Conservation (phyloP, 768 basidiomycete species). For the Lactarius trivialis region DNA sequence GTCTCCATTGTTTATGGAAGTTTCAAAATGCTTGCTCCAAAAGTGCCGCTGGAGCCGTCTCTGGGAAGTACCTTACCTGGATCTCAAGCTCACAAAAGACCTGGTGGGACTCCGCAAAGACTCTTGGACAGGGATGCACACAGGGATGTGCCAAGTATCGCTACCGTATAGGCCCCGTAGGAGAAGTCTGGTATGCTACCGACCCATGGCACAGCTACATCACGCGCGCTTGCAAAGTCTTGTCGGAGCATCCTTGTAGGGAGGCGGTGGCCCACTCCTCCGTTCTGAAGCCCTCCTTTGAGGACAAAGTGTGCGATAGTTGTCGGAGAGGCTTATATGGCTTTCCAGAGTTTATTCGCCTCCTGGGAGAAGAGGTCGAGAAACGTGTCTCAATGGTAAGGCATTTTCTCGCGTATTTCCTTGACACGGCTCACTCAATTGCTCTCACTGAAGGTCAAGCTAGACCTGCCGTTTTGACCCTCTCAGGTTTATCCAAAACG, state of each 20-base stretch:
- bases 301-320: neutral
- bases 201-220: neutral
- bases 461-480: neutral
- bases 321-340: neutral
- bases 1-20: neutral
- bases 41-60: neutral
- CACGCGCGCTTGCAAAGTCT: neutral
- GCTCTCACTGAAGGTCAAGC: neutral
- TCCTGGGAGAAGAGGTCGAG: conserved; percentile 2
- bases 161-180: too few species aligned
- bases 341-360: conserved; percentile 1
- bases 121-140: too few species aligned
- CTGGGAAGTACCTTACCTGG: neutral
- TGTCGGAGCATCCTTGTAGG: neutral
- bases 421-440: neutral
- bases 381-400: neutral
- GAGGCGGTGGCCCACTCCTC: neutral
- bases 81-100: neutral
- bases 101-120: neutral
- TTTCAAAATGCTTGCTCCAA: conserved; percentile 1
- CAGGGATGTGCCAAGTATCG: too few species aligned
- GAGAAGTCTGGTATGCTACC: neutral
- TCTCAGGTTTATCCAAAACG: neutral
- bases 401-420: neutral
- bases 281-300: neutral